Evolutionary conservation across 257 asterid species (phyloP).

Genomic region (Mitragyna speciosa): DNA sequence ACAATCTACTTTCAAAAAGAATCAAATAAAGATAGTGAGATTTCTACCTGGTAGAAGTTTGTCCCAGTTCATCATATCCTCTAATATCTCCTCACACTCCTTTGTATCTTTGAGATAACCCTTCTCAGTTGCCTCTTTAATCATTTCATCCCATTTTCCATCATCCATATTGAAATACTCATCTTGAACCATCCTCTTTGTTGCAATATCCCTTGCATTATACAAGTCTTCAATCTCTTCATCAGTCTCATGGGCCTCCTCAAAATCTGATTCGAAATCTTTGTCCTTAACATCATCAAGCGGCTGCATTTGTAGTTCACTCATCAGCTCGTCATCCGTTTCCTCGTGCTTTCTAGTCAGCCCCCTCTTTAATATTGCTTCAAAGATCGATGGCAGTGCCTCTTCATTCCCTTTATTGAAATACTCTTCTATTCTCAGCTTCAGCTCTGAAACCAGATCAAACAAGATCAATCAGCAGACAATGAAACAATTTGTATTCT

Average conservation of each 20-base stretch:
- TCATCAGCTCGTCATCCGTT: slow-evolving; percentile 63
- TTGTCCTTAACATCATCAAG: slow-evolving; percentile 49
- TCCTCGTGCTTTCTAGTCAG: slow-evolving; percentile 59
- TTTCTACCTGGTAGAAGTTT: slow-evolving; percentile 79
- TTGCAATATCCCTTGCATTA: slow-evolving; percentile 52
- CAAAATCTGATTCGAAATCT: slow-evolving; percentile 70
- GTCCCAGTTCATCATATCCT: slow-evolving; percentile 86
- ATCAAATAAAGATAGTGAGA: slow-evolving; percentile 7
- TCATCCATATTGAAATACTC: slow-evolving; percentile 66
- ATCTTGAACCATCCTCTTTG: slow-evolving; percentile 48
- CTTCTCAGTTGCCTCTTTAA: slow-evolving; percentile 58
- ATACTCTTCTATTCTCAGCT: slow-evolving; percentile 57
- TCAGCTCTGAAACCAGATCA: slow-evolving; percentile 52
- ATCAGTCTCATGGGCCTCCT: slow-evolving; percentile 54
- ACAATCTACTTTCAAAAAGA: background rate
- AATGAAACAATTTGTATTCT: background rate
- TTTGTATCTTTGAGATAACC: slow-evolving; percentile 64
- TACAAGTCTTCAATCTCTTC: slow-evolving; percentile 73
- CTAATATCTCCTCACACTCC: slow-evolving; percentile 77
- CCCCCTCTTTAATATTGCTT: slow-evolving; percentile 54
- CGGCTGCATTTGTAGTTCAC: slow-evolving; percentile 53
- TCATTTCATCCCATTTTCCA: slow-evolving; percentile 76
- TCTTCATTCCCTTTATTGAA: slow-evolving; percentile 54
- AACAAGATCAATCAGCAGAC: slow-evolving; percentile 3
- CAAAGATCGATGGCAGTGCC: slow-evolving; percentile 55